These are phyloP conservation scores for Mycena latifolia DNA, from an alignment of 768 basidiomycete genomes.

Conservation along the genomic window DNA sequence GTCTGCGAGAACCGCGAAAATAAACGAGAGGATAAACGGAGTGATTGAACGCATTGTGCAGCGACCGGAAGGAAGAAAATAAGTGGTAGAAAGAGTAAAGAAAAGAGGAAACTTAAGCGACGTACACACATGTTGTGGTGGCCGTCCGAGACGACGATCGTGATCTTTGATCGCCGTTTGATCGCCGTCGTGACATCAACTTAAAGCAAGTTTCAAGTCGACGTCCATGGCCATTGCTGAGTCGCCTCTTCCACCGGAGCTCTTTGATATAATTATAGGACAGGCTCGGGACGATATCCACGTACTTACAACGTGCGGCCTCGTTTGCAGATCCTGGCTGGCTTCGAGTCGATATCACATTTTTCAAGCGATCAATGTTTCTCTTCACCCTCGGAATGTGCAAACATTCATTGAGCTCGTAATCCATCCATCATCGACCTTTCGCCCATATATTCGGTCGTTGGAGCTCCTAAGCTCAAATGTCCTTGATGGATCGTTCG, in stretches of 20 bases:
- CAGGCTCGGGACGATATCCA: constrained; percentile 19
- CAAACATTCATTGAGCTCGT: constrained; percentile 24
- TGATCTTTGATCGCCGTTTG: no score
- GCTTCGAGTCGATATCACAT: constrained; percentile 26
- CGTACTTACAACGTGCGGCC: constrained; percentile 18
- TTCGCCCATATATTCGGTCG: constrained; percentile 22
- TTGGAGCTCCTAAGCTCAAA: constrained; percentile 24
- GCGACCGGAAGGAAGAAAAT: constrained; percentile 2
- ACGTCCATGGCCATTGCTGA: background rate
- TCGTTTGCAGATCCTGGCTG: constrained; percentile 35
- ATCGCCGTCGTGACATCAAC: no score
- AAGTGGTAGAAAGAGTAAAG: background rate
- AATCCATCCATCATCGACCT: constrained; percentile 17
- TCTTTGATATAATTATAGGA: constrained; percentile 31
- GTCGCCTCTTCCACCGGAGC: constrained; percentile 28
- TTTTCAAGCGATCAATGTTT: constrained; percentile 16
- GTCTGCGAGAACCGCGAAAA: constrained; percentile 21
- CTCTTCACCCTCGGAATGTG: constrained; percentile 19
- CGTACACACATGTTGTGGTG: no score
- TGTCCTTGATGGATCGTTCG: background rate
- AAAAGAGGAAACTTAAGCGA: no score
- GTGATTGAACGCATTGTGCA: constrained; percentile 24
- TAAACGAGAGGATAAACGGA: constrained; percentile 4
- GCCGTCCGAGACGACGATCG: no score
- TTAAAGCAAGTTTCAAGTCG: no score